phyloP scores from a whole-genome alignment of 352 stramenopile genomes.

The Globisporangium spinosum region DNA sequence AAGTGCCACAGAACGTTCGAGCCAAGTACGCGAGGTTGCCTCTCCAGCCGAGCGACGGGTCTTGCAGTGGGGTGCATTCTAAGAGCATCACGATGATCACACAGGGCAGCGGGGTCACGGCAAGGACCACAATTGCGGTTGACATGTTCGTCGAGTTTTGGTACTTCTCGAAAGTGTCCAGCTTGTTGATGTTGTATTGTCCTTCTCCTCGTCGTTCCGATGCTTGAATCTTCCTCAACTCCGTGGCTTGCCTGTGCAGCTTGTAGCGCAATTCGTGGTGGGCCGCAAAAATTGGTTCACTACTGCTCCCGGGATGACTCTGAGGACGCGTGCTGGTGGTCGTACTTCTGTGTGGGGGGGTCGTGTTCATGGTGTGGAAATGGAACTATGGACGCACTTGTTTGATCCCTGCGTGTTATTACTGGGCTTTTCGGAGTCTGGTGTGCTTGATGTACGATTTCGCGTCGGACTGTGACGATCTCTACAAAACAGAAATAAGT shows the following conservation, averaged over 20 bases:
- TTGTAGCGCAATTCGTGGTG: neutral
- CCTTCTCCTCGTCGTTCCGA: neutral
- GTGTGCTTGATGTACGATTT: neutral
- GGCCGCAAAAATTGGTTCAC: neutral
- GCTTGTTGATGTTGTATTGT: neutral
- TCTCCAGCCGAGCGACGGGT: neutral
- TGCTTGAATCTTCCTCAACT: neutral
- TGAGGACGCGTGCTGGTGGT: neutral
- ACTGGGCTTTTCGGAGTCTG: neutral
- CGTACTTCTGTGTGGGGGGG: neutral
- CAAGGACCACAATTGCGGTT: neutral
- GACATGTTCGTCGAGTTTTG: neutral
- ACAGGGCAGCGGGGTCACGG: neutral
- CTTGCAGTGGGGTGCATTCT: neutral
- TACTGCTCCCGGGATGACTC: neutral
- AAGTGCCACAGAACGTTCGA: neutral
- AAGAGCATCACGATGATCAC: neutral
- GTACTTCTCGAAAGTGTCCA: neutral
- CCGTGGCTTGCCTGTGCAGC: neutral
- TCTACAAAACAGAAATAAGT: neutral
- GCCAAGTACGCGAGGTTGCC: neutral
- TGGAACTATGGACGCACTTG: neutral
- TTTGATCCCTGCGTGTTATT: neutral
- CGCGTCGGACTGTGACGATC: neutral
- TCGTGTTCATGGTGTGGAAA: neutral